Conservation (phyloP, 2,329 filamentous ascomycete species). For the Grosmannia penicillata region DNA sequence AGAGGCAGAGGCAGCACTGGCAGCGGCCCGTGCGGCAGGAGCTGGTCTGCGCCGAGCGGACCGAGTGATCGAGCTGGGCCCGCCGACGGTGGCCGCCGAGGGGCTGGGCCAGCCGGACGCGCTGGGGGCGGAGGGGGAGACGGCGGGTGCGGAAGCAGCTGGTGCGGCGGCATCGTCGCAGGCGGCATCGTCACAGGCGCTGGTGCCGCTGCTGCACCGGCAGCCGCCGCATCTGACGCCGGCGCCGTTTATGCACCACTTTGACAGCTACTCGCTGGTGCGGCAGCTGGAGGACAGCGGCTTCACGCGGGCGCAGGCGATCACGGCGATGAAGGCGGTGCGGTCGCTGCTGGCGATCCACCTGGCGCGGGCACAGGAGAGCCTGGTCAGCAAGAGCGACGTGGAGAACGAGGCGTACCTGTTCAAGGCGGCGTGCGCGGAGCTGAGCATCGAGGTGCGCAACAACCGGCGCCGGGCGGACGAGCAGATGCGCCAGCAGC, state of each 20-base stretch:
- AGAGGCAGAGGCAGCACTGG: neutral
- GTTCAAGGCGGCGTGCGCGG: constrained; percentile 85
- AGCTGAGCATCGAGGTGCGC: constrained; percentile 74
- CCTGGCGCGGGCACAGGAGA: constrained; percentile 63
- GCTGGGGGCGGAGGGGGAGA: neutral
- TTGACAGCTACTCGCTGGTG: constrained; percentile 86
- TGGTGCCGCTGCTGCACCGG: constrained; percentile 11
- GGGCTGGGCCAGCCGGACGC: neutral
- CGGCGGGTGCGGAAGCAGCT: neutral
- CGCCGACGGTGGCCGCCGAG: too few species aligned
- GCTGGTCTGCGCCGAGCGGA: neutral
- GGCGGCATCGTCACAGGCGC: neutral
- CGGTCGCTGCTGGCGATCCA: constrained; percentile 64
- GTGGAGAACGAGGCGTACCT: constrained; percentile 93
- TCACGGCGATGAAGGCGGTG: constrained; percentile 86
- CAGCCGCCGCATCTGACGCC: constrained; percentile 50
- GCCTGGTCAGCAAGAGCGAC: constrained; percentile 76
- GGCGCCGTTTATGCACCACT: constrained; percentile 82
- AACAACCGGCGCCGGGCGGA: constrained; percentile 63
- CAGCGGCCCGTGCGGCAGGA: neutral
- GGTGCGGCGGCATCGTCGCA: neutral
- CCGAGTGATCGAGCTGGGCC: constrained; percentile 11
- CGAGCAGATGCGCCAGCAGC: constrained; percentile 68
- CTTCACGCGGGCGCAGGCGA: constrained; percentile 60
- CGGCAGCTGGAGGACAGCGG: constrained; percentile 58